Conservation (phyloP, 345 rosid genomes). For the Trapa bicornis region DNA sequence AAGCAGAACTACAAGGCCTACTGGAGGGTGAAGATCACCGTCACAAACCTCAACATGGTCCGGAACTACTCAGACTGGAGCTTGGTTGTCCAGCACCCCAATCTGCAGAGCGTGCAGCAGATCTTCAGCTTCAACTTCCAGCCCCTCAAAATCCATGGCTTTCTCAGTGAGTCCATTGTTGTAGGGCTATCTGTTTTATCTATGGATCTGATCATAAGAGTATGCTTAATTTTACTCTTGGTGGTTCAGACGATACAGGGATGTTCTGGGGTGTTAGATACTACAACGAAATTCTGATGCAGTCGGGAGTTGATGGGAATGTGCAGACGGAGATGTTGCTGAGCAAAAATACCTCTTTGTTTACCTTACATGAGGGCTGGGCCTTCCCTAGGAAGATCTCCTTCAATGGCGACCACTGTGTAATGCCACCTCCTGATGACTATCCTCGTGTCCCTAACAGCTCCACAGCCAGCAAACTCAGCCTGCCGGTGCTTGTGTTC, state of each 20-base stretch:
- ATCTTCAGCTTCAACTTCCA: slow-evolving; percentile 70
- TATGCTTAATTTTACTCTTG: too few relatives aligned
- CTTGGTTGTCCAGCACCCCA: slow-evolving; percentile 73
- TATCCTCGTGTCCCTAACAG: slow-evolving; percentile 54
- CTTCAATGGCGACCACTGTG: slow-evolving; percentile 85
- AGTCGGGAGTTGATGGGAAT: slow-evolving; percentile 50
- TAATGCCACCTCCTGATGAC: slow-evolving; percentile 71
- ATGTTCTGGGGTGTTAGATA: slow-evolving; percentile 68
- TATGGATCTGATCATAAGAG: neutral
- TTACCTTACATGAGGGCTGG: slow-evolving; percentile 73
- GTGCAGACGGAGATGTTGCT: slow-evolving; percentile 64
- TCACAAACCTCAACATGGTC: slow-evolving; percentile 43
- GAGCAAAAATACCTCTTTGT: slow-evolving; percentile 35
- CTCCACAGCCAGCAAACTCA: neutral
- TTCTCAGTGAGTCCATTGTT: slow-evolving; percentile 33
- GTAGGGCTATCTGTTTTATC: neutral
- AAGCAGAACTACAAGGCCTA: slow-evolving; percentile 61
- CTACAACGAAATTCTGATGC: slow-evolving; percentile 65
- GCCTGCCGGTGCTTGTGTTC: neutral
- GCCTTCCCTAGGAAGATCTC: slow-evolving; percentile 64
- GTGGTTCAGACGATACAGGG: slow-evolving; percentile 57
- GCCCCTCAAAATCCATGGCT: slow-evolving; percentile 36
- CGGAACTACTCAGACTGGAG: slow-evolving; percentile 70
- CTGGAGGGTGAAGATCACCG: slow-evolving; percentile 70
- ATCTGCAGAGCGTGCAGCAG: slow-evolving; percentile 35